phyloP scores from a whole-genome alignment of 371 early-diverging fungal species.

The Mucor ambiguus region DNA sequence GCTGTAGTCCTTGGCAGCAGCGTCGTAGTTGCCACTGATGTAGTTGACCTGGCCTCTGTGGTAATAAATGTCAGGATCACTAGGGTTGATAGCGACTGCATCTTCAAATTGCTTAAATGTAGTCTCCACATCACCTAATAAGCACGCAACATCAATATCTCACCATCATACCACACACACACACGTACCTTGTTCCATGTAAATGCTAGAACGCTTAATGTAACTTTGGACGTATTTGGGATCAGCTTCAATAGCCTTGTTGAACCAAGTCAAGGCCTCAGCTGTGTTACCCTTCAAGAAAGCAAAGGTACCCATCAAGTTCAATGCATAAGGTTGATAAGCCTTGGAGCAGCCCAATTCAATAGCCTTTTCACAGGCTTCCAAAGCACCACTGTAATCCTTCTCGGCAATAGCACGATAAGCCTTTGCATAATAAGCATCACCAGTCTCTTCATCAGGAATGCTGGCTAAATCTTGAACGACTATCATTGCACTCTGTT shows the following conservation, averaged over 20 bases:
- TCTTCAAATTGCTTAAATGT: slow-evolving; percentile 73
- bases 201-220: slow-evolving; percentile 88
- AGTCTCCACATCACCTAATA: slow-evolving; percentile 58
- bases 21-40: slow-evolving; percentile 76
- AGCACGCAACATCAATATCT: not conserved
- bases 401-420: slow-evolving; percentile 52
- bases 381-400: slow-evolving; percentile 73
- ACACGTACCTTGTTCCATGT: slow-evolving; percentile 76
- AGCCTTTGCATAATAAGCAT: slow-evolving; percentile 53
- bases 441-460: slow-evolving; percentile 44
- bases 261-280: slow-evolving; percentile 73
- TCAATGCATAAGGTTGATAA: slow-evolving; percentile 71
- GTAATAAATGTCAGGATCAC: slow-evolving; percentile 81
- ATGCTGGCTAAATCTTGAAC: slow-evolving; percentile 34
- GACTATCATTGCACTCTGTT: slow-evolving; percentile 14
- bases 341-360: slow-evolving; percentile 56
- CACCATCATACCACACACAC: not conserved
- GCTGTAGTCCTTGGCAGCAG: slow-evolving; percentile 85
- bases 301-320: slow-evolving; percentile 84
- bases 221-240: slow-evolving; percentile 81
- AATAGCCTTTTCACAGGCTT: slow-evolving; percentile 69
- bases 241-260: slow-evolving; percentile 80
- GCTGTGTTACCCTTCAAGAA: slow-evolving; percentile 87
- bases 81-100: slow-evolving; percentile 67
- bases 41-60: slow-evolving; percentile 75